Percentiles rank a stretch among this genome's conserved stretches.
Evolutionary conservation across 192 early-diverging fungal species (phyloP).

Genomic region (Backusella psychrophila): DNA sequence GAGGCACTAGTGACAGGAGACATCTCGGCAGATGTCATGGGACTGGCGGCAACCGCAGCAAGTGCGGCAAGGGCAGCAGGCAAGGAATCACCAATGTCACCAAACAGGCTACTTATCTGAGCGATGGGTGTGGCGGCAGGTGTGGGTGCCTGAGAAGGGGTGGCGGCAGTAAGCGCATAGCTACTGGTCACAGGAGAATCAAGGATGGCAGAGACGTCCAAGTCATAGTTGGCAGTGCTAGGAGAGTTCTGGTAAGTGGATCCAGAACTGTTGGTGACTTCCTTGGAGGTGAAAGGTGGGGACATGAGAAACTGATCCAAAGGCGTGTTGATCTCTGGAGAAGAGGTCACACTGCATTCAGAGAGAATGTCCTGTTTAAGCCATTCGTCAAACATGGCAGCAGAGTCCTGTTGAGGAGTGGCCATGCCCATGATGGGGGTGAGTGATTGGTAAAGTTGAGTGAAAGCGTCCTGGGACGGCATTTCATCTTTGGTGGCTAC

Average conservation of each 20-base stretch:
- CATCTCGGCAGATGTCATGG: not conserved
- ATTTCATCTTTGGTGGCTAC: constrained; percentile 13
- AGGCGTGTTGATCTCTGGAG: constrained; percentile 33
- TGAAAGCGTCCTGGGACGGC: constrained; percentile 23
- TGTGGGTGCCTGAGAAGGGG: not conserved
- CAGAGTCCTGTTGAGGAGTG: constrained; percentile 12
- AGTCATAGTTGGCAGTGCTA: not conserved
- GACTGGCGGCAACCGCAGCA: not conserved
- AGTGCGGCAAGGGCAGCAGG: constrained; percentile 18
- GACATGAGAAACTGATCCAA: constrained; percentile 32
- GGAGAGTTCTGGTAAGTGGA: not conserved
- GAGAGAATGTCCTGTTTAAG: constrained; percentile 40
- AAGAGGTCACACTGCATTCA: constrained; percentile 26
- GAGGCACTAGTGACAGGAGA: constrained; percentile 4
- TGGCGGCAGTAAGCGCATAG: not conserved
- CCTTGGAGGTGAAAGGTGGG: constrained; percentile 16
- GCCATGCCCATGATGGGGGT: constrained; percentile 1
- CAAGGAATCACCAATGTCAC: constrained; percentile 11
- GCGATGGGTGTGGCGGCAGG: not conserved
- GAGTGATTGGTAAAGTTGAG: constrained; percentile 31
- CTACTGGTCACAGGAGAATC: constrained; percentile 14
- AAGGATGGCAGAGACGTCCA: constrained; percentile 28
- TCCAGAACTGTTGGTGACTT: not conserved
- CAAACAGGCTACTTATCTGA: constrained; percentile 9
- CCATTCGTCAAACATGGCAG: constrained; percentile 44